Base-by-base conservation (phyloP, 2,329 filamentous ascomycete species). In the Aspergillus uvarum region DNA sequence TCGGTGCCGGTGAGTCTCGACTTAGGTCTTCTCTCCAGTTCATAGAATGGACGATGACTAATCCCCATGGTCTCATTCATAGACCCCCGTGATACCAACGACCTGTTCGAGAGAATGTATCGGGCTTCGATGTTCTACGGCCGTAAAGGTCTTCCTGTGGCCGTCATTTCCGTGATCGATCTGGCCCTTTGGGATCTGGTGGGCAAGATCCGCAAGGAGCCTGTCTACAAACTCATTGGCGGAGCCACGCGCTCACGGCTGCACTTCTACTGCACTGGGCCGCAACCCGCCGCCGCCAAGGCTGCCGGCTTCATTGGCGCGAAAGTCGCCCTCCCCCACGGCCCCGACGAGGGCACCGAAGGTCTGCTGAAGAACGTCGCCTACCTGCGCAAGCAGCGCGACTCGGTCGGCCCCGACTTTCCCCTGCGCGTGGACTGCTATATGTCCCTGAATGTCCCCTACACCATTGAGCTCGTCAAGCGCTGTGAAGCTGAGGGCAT, bases 61-160 rank as follows among this genome's bases (percentile, higher is more conserved):
- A 57, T 12, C 1, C 35, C 10, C 8, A 6, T 19, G 16, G 11
- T 24, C 19, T 14, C 4, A 10, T 11, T 19, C 51, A 51, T 64
- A 86, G 93, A 97, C 75, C 92, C 92, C 11, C 85, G 93, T 68
- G 92, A 97, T 73, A 96, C 91, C 56, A 96, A 96, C 77, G 85
- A 93, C 64, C 82, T 97, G 31, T 97, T 96, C 74, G 93, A 97
- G 81, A 92, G 96, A 76, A 96, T 97, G 93, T 97, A 96, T 81
- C 88, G 92, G 61, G 90, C 85, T 2, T 96, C 92, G 67, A 96
- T 96, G 91, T 97, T 96, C 82, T 97, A 97, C 73, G 93, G 93
- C 63, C 89, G 93, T 67, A 97, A 97, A 77, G 93, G 93, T 51
- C 86, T 97, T 1, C 90, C 93, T 2, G 85, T 94, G 11, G 93